A percentile compares a stretch with the other conserved stretches of the same genome.
phyloP scores from a whole-genome alignment of 768 basidiomycete genomes.

The Trametes sanguinea region DNA sequence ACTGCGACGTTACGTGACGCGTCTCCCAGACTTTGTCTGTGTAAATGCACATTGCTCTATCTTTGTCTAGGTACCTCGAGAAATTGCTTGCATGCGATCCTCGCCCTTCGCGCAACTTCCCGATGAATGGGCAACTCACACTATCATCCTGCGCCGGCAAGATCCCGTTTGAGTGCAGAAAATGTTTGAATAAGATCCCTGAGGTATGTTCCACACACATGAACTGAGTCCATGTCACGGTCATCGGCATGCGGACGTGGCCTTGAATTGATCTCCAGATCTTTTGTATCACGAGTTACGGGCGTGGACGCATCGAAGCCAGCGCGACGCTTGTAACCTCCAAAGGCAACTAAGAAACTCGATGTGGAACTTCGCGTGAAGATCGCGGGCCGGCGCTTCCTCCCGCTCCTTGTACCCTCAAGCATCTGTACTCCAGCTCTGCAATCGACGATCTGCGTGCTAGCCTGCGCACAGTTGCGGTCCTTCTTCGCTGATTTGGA shows the following conservation, averaged over 20 bases:
- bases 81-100: not conserved
- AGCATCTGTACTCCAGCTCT: not conserved
- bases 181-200: too few relatives aligned
- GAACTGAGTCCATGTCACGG: not conserved
- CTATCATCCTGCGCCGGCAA: not conserved
- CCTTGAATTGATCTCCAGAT: slow-evolving; percentile 11
- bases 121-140: slow-evolving; percentile 3
- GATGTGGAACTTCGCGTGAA: slow-evolving; percentile 6
- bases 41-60: slow-evolving; percentile 17
- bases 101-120: not conserved
- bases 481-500: too few relatives aligned
- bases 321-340: not conserved
- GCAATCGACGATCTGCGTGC: too few relatives aligned
- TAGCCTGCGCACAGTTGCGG: too few relatives aligned
- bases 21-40: not conserved
- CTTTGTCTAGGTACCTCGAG: slow-evolving; percentile 5
- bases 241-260: not conserved
- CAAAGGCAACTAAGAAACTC: slow-evolving; percentile 19
- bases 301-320: slow-evolving; percentile 6
- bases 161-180: too few relatives aligned
- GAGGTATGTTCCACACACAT: not conserved
- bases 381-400: not conserved
- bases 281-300: not conserved
- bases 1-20: slow-evolving; percentile 3
- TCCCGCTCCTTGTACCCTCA: not conserved